Evolutionary conservation across 2,329 filamentous ascomycete genomes (phyloP), one percentile per base, ranked within the genome.

Genomic region (Ambrosiella cleistominuta): DNA sequence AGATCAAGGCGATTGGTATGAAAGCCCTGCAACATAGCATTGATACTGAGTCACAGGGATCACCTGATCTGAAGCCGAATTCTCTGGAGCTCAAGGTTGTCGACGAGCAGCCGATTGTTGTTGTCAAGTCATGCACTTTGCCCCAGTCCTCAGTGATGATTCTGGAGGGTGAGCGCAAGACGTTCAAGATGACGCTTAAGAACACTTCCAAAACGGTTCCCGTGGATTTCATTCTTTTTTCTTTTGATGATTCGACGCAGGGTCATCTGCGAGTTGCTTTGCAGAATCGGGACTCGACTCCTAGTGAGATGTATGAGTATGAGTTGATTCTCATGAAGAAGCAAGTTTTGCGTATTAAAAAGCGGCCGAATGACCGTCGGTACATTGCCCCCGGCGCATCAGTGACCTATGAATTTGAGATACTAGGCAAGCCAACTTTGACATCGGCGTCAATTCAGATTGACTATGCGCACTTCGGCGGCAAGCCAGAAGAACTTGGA

Each of bases 121-220:
- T 82, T 2, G 77, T 96, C 17, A 84, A 86, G 65, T 83, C 83
- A 7, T 85, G 84, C 2, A 88, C 85, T 11, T 75, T 96, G 1
- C 80, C 85, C 0, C 90, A 96, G 65, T 87, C 86, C 19, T 86
- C 88, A 8, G 73, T 95, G 40, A 96, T 95, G 89, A 78, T 98
- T 9, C 75, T 98, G 5, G 91, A 97, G 70, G 93, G 93, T 49
- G 91, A 98, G 69, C 79, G 78, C 19, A 83, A 82, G 64, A 74
- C 74, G 0, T 94, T 97, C 66, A 83, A 80, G 0, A 77, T 96
- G 13, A 90, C 85, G 0, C 72, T 97, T 12, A 79, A 85, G 63
- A 98, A 98, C 63, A 74, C 81, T 7, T 93, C 88, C 0, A 63
- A 67, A 6, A 72, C 75, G 0, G 89, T 85, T 1, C 75, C 87